Conservation (phyloP, 1,139 yeast genomes). For the Sugiyamaella japonica region DNA sequence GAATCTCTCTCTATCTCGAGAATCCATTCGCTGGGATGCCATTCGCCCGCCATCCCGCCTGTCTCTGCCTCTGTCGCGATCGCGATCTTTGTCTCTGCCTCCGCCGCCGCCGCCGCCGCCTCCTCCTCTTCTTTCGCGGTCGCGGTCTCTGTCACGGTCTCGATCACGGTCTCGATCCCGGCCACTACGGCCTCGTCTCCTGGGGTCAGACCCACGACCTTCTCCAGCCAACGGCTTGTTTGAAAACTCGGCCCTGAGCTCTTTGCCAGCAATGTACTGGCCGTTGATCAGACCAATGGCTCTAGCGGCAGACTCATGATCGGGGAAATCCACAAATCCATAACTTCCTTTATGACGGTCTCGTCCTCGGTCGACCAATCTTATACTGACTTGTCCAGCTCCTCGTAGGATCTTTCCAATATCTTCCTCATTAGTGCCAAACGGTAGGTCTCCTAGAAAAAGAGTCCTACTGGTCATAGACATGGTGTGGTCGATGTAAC, state of each 20-base stretch:
- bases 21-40: background rate
- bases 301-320: slow-evolving; percentile 77
- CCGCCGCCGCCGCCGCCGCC: too few relatives aligned
- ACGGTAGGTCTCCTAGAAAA: slow-evolving; percentile 61
- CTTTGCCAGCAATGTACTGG: slow-evolving; percentile 70
- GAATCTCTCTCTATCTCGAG: background rate
- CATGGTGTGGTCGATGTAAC: background rate
- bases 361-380: slow-evolving; percentile 75
- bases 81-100: slow-evolving; percentile 1
- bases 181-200: slow-evolving; percentile 4
- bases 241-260: slow-evolving; percentile 64
- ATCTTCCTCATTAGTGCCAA: slow-evolving; percentile 85
- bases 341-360: slow-evolving; percentile 85
- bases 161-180: slow-evolving; percentile 5
- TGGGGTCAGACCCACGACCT: slow-evolving; percentile 35
- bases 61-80: slow-evolving; percentile 2
- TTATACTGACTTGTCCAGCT: slow-evolving; percentile 62
- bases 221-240: slow-evolving; percentile 34
- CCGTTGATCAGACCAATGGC: slow-evolving; percentile 88
- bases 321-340: slow-evolving; percentile 81
- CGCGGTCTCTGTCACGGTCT: slow-evolving; percentile 82
- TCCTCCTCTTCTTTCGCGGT: slow-evolving; percentile 57
- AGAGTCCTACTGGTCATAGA: slow-evolving; percentile 9
- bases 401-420: slow-evolving; percentile 51
- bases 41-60: background rate